Evolutionary conservation across 208 protist genomes (phyloP).

Genomic region (Acanthamoeba royreba): DNA sequence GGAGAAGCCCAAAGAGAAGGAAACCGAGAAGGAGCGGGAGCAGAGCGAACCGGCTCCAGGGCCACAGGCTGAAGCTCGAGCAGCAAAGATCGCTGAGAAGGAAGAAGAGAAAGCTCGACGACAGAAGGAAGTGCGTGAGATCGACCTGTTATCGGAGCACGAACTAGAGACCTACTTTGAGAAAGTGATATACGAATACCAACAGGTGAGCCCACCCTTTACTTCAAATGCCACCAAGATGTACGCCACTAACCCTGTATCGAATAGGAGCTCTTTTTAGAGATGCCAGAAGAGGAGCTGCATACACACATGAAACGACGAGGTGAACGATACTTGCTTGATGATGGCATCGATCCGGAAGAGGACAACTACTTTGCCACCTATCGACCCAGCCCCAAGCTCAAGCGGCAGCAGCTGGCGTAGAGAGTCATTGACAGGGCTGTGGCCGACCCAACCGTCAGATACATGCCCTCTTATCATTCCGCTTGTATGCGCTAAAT

Average conservation of each 20-base stretch:
- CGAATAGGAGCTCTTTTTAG: not conserved
- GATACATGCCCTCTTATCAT: no score
- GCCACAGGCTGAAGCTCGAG: no score
- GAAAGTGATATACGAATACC: not conserved
- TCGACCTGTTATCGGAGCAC: not conserved
- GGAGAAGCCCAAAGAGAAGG: not conserved
- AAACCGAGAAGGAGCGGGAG: not conserved
- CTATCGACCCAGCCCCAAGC: not conserved
- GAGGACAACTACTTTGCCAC: slow-evolving; percentile 5
- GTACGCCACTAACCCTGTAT: no score
- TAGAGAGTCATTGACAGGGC: no score
- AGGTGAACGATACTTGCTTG: not conserved
- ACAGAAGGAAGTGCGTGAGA: not conserved
- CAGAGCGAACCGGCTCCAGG: no score
- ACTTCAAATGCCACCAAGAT: no score
- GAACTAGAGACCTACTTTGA: not conserved
- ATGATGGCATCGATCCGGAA: not conserved
- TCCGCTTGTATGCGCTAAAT: no score
- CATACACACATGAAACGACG: not conserved
- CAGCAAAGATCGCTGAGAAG: not conserved
- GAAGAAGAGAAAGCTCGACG: not conserved
- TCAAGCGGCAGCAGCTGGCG: not conserved
- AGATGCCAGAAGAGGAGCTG: not conserved
- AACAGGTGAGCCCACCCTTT: not conserved
- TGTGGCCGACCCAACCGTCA: no score